Evolutionary conservation across 2,329 filamentous ascomycete genomes (phyloP).

Genomic region (Microthyrium microscopicum): DNA sequence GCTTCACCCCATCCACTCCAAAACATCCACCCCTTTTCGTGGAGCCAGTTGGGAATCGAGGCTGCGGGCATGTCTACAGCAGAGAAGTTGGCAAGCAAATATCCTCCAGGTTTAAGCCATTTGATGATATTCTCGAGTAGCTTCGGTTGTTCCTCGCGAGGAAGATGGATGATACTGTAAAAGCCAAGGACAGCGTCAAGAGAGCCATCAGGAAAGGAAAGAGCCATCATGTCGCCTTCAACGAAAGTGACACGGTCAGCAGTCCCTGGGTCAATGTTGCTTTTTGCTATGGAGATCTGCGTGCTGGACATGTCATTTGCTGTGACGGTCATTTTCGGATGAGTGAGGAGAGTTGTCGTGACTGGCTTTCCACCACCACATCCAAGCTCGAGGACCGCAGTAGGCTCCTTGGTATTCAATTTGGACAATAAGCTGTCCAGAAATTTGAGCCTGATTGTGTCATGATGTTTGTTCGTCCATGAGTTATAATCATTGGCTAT

Average conservation of each 20-base stretch:
- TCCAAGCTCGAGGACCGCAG: constrained; percentile 3
- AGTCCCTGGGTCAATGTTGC: constrained; percentile 10
- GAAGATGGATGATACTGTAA: constrained; percentile 40
- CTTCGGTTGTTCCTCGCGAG: constrained; percentile 30
- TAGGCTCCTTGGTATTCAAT: not conserved
- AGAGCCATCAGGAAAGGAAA: constrained; percentile 18
- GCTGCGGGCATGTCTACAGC: constrained; percentile 12
- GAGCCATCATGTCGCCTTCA: constrained; percentile 26
- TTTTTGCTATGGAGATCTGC: constrained; percentile 22
- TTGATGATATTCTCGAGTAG: constrained; percentile 27
- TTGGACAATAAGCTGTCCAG: constrained; percentile 3
- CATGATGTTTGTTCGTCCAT: constrained; percentile 5
- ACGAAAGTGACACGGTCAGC: constrained; percentile 14
- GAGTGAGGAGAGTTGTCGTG: constrained; percentile 14
- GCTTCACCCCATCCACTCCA: constrained; percentile 25
- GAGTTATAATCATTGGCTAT: constrained; percentile 5
- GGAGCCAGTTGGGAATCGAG: constrained; percentile 17
- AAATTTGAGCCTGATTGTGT: not conserved
- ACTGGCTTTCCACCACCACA: constrained; percentile 16
- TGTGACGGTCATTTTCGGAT: constrained; percentile 15
- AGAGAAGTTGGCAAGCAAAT: constrained; percentile 32
- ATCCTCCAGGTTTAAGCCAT: constrained; percentile 37
- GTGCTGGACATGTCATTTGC: constrained; percentile 27
- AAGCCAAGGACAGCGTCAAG: constrained; percentile 36
- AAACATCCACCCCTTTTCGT: constrained; percentile 19